Evolutionary conservation across 768 basidiomycete genomes (phyloP).

Genomic region (Lactifluus echinatus): DNA sequence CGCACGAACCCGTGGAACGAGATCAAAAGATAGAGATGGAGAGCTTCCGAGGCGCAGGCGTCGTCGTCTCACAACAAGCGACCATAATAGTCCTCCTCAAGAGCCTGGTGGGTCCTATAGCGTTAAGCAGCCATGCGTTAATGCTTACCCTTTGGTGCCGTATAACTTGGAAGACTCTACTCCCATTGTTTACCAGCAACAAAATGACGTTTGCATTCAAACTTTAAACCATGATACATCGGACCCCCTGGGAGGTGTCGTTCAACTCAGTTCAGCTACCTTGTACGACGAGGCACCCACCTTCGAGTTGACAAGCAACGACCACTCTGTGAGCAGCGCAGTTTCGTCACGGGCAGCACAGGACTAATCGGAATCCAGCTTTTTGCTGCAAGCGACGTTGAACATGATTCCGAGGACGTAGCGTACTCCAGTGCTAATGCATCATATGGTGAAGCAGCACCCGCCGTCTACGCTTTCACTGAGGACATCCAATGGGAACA

Average conservation of each 20-base stretch:
- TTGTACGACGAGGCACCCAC: background rate
- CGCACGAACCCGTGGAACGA: constrained; percentile 55
- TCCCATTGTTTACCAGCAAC: background rate
- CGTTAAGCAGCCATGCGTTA: background rate
- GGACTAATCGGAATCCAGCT: background rate
- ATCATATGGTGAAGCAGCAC: background rate
- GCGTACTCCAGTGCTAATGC: background rate
- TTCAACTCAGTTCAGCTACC: background rate
- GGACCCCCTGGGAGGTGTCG: background rate
- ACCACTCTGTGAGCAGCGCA: background rate
- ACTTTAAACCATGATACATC: background rate
- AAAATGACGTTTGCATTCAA: background rate
- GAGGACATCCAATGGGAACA: constrained; percentile 5
- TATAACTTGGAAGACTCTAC: background rate
- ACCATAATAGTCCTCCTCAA: background rate
- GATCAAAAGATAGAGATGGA: constrained; percentile 31
- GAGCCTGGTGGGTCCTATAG: background rate
- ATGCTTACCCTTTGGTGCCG: background rate
- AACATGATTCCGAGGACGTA: background rate
- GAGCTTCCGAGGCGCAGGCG: constrained; percentile 21
- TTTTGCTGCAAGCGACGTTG: background rate
- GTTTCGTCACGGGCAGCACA: background rate
- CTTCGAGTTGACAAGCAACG: background rate
- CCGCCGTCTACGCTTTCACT: background rate
- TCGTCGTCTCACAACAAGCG: constrained; percentile 3